Base-by-base conservation (phyloP, 2,329 filamentous ascomycete species). In the Aspergillus ochraceoroseus region DNA sequence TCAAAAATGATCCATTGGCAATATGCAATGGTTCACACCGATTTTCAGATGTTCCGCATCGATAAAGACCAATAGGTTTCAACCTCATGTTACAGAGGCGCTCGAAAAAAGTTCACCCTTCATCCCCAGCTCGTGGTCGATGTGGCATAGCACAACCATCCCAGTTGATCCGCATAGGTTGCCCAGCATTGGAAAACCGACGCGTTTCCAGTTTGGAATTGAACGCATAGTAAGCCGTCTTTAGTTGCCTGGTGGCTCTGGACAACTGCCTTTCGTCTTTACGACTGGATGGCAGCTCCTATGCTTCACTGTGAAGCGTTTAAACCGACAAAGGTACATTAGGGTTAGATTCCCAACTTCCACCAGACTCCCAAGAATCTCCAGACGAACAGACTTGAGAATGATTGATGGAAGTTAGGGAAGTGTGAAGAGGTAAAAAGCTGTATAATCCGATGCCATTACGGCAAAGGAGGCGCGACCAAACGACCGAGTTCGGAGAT, bases 261-360 rank as follows among this genome's bases (percentile, higher is more conserved):
- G 70, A 71, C 68, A 57, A 53, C 62, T 51, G 52, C 56, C 51
- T 62, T 67, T 64, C 56, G 45, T 53, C n/a, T n/a, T n/a, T n/a
- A n/a, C n/a, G 61, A 68, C 67, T 88, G 88, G 63, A 89, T 79
- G 74, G 75, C 71, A 72, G 35, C 75, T 70, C 75, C 80, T 80
- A 80, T 83, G 82, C 77, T 70, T 65, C 63, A 74, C 73, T 79
- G 79, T 80, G 85, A 88, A 59, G 75, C 84, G 85, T 39, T 45
- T 64, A 61, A 79, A 81, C 86, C 85, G 84, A 80, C 72, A 66
- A 71, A 67, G 71, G 85, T 35, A 31, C 28, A 40, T 50, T 95
- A 95, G 89, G 89, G 89, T 94, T 95, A 94, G 89, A 85, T 54
- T 89, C 89, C 85, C 87, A 81, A 83, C 68, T 71, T 68, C 71